A percentile compares a stretch with the other conserved stretches of the same genome.
Evolutionary conservation across 345 rosid genomes (phyloP).

Genomic region (Brassica juncea): DNA sequence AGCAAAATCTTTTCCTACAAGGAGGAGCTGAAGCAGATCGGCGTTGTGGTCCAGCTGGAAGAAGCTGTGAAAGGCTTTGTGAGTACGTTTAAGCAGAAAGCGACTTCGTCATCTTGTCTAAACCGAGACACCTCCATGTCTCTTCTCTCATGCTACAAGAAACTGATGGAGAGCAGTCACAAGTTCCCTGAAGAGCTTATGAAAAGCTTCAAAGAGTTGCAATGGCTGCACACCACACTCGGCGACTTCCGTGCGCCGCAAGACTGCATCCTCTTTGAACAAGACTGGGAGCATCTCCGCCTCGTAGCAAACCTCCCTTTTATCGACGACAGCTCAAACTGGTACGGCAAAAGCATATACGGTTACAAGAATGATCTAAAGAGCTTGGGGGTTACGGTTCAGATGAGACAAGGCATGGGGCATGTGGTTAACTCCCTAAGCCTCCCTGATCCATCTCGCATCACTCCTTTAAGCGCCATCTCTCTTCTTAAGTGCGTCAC

Average conservation of each 20-base stretch:
- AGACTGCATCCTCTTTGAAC: slow-evolving; percentile 59
- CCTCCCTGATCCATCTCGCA: slow-evolving; percentile 43
- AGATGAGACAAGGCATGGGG: slow-evolving; percentile 51
- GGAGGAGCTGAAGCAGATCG: slow-evolving; percentile 51
- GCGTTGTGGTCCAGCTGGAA: slow-evolving; percentile 53
- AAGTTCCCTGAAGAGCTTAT: slow-evolving; percentile 45
- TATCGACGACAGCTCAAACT: slow-evolving; percentile 53
- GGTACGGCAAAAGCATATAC: slow-evolving; percentile 51
- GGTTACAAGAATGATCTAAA: slow-evolving; percentile 52
- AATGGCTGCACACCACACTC: slow-evolving; percentile 64
- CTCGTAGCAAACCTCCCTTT: slow-evolving; percentile 59
- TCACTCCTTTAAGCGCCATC: slow-evolving; percentile 40
- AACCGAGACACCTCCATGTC: slow-evolving; percentile 41
- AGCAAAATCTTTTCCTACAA: slow-evolving; percentile 31
- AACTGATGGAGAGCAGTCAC: slow-evolving; percentile 20
- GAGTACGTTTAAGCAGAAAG: slow-evolving; percentile 42
- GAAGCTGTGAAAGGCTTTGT: slow-evolving; percentile 49
- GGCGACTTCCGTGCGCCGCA: slow-evolving; percentile 56
- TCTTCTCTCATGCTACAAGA: slow-evolving; percentile 56
- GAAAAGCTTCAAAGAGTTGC: slow-evolving; percentile 41
- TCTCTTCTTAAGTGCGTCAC: slow-evolving; percentile 54
- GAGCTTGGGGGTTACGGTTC: slow-evolving; percentile 48
- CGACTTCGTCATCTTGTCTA: slow-evolving; percentile 39
- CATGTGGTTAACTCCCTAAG: slow-evolving; percentile 47
- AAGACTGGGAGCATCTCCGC: slow-evolving; percentile 59